Conservation (phyloP, 2,329 filamentous ascomycete genomes). For the Aureobasidium uvarum region DNA sequence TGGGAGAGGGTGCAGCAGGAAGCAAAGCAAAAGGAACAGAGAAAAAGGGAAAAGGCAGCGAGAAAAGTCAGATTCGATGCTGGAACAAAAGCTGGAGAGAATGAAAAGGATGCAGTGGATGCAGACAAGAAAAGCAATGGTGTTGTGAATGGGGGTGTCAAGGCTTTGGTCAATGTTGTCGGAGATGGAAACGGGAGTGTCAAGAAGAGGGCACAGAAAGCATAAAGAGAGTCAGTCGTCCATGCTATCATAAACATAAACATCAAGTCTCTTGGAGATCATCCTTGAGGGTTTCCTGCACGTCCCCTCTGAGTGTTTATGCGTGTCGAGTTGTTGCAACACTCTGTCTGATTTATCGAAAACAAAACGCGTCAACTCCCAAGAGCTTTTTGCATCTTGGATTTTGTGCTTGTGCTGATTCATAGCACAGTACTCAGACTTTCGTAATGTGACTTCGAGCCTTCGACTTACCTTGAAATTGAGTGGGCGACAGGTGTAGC, state of each 20-base stretch:
- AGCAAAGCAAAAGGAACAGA: neutral
- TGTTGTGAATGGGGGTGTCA: slow-evolving; percentile 6
- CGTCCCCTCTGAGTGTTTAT: neutral
- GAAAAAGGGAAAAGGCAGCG: neutral
- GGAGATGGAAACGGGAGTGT: neutral
- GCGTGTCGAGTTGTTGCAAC: no score
- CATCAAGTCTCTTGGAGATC: neutral
- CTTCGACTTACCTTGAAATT: neutral
- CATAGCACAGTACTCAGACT: no score
- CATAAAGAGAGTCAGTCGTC: neutral
- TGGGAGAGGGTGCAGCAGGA: slow-evolving; percentile 48
- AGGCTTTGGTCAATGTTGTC: neutral
- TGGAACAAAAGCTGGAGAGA: neutral
- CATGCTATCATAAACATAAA: neutral
- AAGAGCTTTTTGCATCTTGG: neutral
- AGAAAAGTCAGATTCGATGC: slow-evolving; percentile 13
- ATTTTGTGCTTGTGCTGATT: no score
- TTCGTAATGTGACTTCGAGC: no score
- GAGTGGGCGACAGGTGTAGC: neutral
- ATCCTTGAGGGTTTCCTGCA: neutral
- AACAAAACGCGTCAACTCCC: neutral
- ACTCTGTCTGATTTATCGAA: neutral
- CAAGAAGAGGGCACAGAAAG: slow-evolving; percentile 1
- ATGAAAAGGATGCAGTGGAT: neutral
- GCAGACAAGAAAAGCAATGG: slow-evolving; percentile 1